phyloP scores from a whole-genome alignment of 2,329 filamentous ascomycete genomes.

The Teratosphaeria nubilosa region DNA sequence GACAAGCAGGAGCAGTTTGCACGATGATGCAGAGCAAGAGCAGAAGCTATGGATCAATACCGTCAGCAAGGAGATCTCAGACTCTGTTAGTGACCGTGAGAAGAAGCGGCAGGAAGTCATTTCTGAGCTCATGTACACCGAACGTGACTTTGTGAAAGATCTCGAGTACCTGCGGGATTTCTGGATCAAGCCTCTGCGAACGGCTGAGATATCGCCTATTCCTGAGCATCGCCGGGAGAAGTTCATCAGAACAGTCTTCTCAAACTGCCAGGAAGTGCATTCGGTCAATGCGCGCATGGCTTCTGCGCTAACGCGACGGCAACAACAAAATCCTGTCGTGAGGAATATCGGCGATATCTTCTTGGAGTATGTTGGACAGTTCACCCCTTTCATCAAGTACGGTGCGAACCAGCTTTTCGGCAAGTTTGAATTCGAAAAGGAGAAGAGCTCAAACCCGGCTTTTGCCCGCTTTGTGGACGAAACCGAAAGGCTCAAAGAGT shows the following conservation, averaged over 20 bases:
- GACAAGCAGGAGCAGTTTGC: slow-evolving; percentile 59
- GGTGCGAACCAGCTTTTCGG: slow-evolving; percentile 92
- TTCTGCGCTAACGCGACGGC: slow-evolving; percentile 75
- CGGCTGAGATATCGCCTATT: slow-evolving; percentile 69
- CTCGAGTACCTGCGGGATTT: slow-evolving; percentile 95
- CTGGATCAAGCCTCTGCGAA: slow-evolving; percentile 88
- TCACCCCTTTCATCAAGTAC: slow-evolving; percentile 93
- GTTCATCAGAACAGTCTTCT: slow-evolving; percentile 90
- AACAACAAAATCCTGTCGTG: slow-evolving; percentile 84
- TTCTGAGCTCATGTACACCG: slow-evolving; percentile 96
- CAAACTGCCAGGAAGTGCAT: slow-evolving; percentile 91
- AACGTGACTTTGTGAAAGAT: slow-evolving; percentile 97
- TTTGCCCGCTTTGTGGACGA: slow-evolving; percentile 93
- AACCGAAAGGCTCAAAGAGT: slow-evolving; percentile 91
- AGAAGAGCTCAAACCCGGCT: slow-evolving; percentile 72
- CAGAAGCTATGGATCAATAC: slow-evolving; percentile 99
- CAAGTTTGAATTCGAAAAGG: slow-evolving; percentile 96
- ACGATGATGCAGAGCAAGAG: slow-evolving; percentile 78
- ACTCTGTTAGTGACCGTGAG: slow-evolving; percentile 78
- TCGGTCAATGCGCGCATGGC: slow-evolving; percentile 82
- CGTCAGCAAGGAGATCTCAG: slow-evolving; percentile 86
- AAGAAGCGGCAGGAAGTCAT: slow-evolving; percentile 98
- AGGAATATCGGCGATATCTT: slow-evolving; percentile 89
- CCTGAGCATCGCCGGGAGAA: slow-evolving; percentile 78
- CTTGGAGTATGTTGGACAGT: slow-evolving; percentile 79